phyloP scores from a whole-genome alignment of 345 rosid genomes.

The Combretum micranthum region DNA sequence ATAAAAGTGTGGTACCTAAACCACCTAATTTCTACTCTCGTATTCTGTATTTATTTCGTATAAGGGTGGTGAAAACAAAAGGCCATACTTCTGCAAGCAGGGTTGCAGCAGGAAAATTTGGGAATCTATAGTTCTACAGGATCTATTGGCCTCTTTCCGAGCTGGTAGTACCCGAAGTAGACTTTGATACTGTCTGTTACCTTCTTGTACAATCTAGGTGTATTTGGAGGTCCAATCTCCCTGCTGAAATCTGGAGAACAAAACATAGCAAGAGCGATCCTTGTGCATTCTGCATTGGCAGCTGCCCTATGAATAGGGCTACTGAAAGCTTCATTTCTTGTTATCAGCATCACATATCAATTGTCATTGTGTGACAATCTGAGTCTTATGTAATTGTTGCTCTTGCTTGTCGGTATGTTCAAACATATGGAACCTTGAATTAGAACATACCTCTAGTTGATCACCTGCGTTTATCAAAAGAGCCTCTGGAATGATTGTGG shows the following conservation, averaged over 20 bases:
- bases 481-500: conserved; percentile 22
- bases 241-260: conserved; percentile 14
- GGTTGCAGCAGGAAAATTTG: too few relatives aligned
- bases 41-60: too few relatives aligned
- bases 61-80: too few relatives aligned
- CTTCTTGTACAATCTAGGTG: conserved; percentile 21
- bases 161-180: conserved; percentile 23
- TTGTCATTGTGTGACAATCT: too few relatives aligned
- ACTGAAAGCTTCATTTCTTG: too few relatives aligned
- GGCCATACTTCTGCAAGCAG: too few relatives aligned
- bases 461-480: conserved; percentile 27
- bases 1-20: too few relatives aligned
- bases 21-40: too few relatives aligned
- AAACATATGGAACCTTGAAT: too few relatives aligned
- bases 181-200: conserved; percentile 19
- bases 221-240: conserved; percentile 10
- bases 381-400: too few relatives aligned
- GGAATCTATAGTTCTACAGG: conserved; percentile 11
- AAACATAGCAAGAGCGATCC: conserved; percentile 23
- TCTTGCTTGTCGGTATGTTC: too few relatives aligned
- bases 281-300: conserved; percentile 12
- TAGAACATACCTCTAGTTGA: conserved; percentile 16
- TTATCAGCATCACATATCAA: conserved; percentile 12
- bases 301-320: conserved; percentile 23
- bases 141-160: conserved; percentile 21